Base-by-base conservation (phyloP, 345 rosid genomes). In the Balakata baccata region DNA sequence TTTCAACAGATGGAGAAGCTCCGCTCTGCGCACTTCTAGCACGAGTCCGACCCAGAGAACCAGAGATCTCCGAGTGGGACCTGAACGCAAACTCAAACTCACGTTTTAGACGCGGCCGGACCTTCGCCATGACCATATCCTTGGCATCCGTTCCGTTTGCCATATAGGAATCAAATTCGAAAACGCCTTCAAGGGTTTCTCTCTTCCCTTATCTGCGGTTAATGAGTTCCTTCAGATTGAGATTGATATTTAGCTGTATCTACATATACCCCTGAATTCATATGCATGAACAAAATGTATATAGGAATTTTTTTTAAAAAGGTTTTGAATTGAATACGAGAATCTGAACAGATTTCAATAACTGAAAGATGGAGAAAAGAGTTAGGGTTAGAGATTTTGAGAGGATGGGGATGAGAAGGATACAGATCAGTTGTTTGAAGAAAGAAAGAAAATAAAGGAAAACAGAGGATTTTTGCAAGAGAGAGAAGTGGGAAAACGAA, bases 41-140 rank as follows among this genome's bases (percentile, higher is more conserved):
- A 23, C 98, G 85, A 5, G 98, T 94, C 69, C 97, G 89, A 9
- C 98, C 98, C 70, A 92, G 34, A 7, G 86, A 81, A 79, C 94
- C 97, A 52, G 84, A 84, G 84, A 94, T 89, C 92, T 94, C 98
- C 14, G 92, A 79, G 72, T 84, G 98, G 14, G 84, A 86, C 90
- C 81, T 87, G 87, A 88, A 77, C 11, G 92, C 95, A 64, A 92
- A 94, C 78, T 87, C 93, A 45, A 92, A 83, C 79, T 94, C 98
- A 8, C 98, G 90, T 86, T 94, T 94, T 53, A 85, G 69, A 37
- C 98, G 92, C 3, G 89, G 81, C 54, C 98, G 87, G 68, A 92
- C 90, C 84, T 78, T 86, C 6, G 92, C 69, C 64, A 25, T 51
- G 23, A 47, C 18, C 58, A 38, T 63, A 22, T 78, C 81, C 50